Percentiles rank a stretch among this genome's conserved stretches.
Conservation (phyloP, 768 basidiomycete species). For the Mycena floridula region DNA sequence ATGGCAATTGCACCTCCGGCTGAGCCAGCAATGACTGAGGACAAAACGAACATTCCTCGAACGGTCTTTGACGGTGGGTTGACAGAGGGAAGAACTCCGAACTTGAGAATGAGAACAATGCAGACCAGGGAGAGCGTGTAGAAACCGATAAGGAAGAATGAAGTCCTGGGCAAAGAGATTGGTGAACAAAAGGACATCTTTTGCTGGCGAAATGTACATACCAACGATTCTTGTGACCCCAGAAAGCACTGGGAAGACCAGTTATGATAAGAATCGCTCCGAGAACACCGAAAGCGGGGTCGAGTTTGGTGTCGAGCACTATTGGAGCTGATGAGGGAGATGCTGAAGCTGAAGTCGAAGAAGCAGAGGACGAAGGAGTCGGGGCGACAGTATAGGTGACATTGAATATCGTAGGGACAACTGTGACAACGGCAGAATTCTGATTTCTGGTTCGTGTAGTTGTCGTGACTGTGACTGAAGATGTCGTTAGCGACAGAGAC, state of each 20-base stretch:
- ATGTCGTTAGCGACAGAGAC: conserved; percentile 51
- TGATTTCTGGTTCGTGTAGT: conserved; percentile 42
- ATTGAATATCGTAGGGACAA: conserved; percentile 56
- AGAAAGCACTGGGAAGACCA: conserved; percentile 83
- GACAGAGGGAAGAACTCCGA: conserved; percentile 79
- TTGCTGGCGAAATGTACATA: conserved; percentile 26
- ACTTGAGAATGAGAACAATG: conserved; percentile 81
- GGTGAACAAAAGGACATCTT: conserved; percentile 10
- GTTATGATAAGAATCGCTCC: conserved; percentile 86
- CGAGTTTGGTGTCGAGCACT: conserved; percentile 59
- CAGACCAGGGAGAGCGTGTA: conserved; percentile 85
- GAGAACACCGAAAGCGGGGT: conserved; percentile 85
- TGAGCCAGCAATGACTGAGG: conserved; percentile 72
- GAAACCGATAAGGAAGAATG: conserved; percentile 89
- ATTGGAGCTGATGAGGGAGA: conserved; percentile 36
- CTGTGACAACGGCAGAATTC: conserved; percentile 43
- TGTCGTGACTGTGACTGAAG: conserved; percentile 43
- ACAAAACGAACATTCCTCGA: conserved; percentile 86
- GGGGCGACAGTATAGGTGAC: conserved; percentile 51
- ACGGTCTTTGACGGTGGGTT: conserved; percentile 74
- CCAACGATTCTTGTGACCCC: conserved; percentile 97
- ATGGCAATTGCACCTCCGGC: conserved; percentile 82
- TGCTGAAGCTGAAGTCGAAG: conserved; percentile 31
- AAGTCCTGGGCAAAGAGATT: conserved; percentile 51
- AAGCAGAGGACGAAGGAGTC: conserved; percentile 33